Conservation (phyloP, 192 early-diverging fungal genomes). For the Rhizoclosmatium sp. region DNA sequence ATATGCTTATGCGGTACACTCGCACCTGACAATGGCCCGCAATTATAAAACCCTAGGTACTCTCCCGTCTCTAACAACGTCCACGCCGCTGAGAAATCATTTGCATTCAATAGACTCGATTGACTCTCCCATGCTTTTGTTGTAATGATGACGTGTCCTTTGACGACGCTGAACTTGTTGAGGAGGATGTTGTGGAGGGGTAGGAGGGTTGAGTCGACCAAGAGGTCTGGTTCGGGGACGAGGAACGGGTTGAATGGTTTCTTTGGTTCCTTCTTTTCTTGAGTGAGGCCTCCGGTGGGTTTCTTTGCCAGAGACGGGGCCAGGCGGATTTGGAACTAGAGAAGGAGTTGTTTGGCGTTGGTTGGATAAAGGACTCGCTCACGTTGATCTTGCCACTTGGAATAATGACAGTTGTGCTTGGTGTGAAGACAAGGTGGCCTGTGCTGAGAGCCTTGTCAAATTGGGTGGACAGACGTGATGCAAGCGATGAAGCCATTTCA, state of each 20-base stretch:
- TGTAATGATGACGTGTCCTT: slow-evolving; percentile 64
- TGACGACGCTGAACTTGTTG: slow-evolving; percentile 72
- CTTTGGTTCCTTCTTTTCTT: neutral
- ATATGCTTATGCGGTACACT: slow-evolving; percentile 70
- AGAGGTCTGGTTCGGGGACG: slow-evolving; percentile 36
- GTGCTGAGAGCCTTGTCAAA: slow-evolving; percentile 12
- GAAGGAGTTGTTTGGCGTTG: neutral
- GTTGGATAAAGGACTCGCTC: neutral
- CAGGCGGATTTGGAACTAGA: slow-evolving; percentile 44
- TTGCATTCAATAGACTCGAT: slow-evolving; percentile 26
- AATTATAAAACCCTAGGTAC: slow-evolving; percentile 54
- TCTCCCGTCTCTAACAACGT: neutral
- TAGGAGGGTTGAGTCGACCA: neutral
- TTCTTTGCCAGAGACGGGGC: slow-evolving; percentile 43
- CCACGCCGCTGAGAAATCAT: slow-evolving; percentile 43
- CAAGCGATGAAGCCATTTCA: too few species aligned
- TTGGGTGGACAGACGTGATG: neutral
- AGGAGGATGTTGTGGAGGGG: slow-evolving; percentile 60
- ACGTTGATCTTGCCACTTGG: neutral
- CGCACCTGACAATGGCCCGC: slow-evolving; percentile 55
- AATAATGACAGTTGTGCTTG: slow-evolving; percentile 3
- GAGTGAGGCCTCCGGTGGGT: slow-evolving; percentile 16
- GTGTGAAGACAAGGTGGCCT: slow-evolving; percentile 32
- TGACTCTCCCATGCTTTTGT: slow-evolving; percentile 58
- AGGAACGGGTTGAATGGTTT: slow-evolving; percentile 43